phyloP scores from a whole-genome alignment of 257 asterid species.

The Agastache rugosa region DNA sequence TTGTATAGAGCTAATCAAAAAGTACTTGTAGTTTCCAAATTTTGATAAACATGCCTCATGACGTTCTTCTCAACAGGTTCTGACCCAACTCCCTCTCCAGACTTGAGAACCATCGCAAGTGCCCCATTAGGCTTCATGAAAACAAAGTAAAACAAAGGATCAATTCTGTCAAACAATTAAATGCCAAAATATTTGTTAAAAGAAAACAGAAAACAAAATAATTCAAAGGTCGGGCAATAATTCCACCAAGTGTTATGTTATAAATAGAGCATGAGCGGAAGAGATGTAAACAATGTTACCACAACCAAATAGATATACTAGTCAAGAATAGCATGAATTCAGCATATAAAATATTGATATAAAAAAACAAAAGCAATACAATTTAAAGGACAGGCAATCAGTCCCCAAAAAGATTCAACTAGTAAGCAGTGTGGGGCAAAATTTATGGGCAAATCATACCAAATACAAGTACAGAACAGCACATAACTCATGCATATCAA shows the following conservation, averaged over 20 bases:
- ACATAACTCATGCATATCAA: conserved; percentile 16
- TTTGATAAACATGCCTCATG: conserved; percentile 66
- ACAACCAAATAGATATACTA: background rate
- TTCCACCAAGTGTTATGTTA: background rate
- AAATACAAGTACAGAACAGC: conserved; percentile 13
- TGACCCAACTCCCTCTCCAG: conserved; percentile 71
- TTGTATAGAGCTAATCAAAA: conserved; percentile 21
- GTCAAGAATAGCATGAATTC: background rate
- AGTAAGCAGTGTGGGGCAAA: background rate
- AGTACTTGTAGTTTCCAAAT: conserved; percentile 37
- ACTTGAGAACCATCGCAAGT: conserved; percentile 58
- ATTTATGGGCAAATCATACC: background rate
- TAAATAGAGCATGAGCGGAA: background rate
- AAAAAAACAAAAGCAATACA: background rate
- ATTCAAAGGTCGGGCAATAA: background rate
- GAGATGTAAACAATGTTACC: background rate
- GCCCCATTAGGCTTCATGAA: conserved; percentile 80
- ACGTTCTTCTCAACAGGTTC: conserved; percentile 75
- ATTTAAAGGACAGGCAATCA: background rate
- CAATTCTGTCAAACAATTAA: conserved; percentile 18
- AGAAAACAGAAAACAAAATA: background rate
- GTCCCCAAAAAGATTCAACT: background rate
- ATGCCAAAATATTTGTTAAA: background rate
- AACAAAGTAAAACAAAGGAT: conserved; percentile 38
- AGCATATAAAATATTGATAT: background rate